Evolutionary conservation across 495 filamentous ascomycete species (phyloP).

Genomic region (Bathelium albidoporum): DNA sequence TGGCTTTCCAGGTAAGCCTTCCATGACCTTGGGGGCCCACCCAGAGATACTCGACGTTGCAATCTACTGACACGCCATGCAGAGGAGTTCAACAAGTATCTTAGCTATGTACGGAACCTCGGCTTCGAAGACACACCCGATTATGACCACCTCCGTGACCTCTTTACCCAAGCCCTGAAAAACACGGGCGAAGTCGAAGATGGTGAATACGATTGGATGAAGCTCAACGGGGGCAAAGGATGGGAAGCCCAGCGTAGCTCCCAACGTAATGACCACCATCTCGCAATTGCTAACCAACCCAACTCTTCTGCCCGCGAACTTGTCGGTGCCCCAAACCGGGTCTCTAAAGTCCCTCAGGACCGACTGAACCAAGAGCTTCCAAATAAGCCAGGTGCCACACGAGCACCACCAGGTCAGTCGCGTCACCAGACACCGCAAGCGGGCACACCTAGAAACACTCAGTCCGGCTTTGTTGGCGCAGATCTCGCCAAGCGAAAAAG

Average conservation of each 20-base stretch:
- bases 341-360: conserved; percentile 52
- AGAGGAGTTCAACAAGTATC: conserved; percentile 95
- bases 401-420: conserved; percentile 67
- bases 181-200: conserved; percentile 91
- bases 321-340: conserved; percentile 53
- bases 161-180: conserved; percentile 95
- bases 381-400: conserved; percentile 31
- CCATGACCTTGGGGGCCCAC: not conserved
- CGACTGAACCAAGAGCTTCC: conserved; percentile 83
- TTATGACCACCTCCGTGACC: conserved; percentile 94
- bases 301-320: conserved; percentile 70
- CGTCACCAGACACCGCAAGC: conserved; percentile 41
- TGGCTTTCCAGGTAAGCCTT: conserved; percentile 64
- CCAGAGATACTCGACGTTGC: not conserved
- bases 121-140: conserved; percentile 98
- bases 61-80: conserved; percentile 17
- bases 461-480: not conserved
- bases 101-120: conserved; percentile 93
- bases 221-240: conserved; percentile 87
- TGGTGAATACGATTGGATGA: conserved; percentile 99
- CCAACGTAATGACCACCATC: conserved; percentile 49
- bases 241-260: conserved; percentile 49
- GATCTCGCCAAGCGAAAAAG: conserved; percentile 55
- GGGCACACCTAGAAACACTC: not conserved
- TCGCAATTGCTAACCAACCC: conserved; percentile 55